Evolutionary conservation across 2,329 filamentous ascomycete species (phyloP), one percentile per base, ranked within the genome.

Genomic region (Ciborinia camelliae): DNA sequence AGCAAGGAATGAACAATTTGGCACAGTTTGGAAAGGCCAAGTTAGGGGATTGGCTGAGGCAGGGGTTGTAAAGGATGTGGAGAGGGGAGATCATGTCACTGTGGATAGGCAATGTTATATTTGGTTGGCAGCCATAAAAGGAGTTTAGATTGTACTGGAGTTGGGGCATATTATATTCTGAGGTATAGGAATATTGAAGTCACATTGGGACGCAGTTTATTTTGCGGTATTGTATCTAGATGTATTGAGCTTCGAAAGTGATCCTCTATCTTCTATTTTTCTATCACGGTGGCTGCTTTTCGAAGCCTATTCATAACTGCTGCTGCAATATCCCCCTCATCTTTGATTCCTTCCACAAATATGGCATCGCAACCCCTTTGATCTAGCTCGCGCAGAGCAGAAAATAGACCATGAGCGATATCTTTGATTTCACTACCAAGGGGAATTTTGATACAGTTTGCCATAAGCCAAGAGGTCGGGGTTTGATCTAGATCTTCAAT

Each of bases 1-100:
- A 98, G 79, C 92, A 97, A 79, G 94, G 94, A 59, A 86, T 98
- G 77, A 88, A 97, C 79, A 97, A 97, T 80, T 83, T 94, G 71
- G 95, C 93, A 78, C 91, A 97, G 77, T 90, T 97, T 77, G 94
- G 93, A 76, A 96, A 95, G 83, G 89, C 89, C 73, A 94, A 96
- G 79, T 79, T 97, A 75, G 90, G 91, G 52, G 93, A 97, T 79
- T 90, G 92, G 84, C 82, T 97, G 83, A 87, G 94, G 76, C 91
- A 96, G 78, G 90, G 91, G 26, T 78, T 92, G 77, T 92, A 79
- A 82, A 66, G 68, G 47, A n/a, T 45, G 51, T 39, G 18, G 23
- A 50, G n/a, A 39, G 28, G 10, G 30, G 35, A 59, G 57, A 51
- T 35, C 26, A 14, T 45, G 50, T 35, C 28, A 47, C 28, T 35